phyloP scores from a whole-genome alignment of 2,329 filamentous ascomycete genomes.

The Mollisia scopiformis region DNA sequence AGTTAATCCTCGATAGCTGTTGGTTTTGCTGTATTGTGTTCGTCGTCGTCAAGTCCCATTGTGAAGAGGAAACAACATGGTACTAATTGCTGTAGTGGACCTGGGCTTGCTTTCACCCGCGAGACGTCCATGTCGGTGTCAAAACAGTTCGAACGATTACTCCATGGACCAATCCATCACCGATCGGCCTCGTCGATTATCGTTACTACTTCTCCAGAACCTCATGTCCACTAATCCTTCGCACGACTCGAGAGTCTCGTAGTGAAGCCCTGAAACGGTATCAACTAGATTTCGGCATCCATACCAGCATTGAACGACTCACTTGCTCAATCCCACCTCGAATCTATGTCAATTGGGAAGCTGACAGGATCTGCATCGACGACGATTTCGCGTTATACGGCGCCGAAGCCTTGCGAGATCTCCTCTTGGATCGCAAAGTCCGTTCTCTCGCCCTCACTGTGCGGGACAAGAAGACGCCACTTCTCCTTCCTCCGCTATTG shows the following conservation, averaged over 20 bases:
- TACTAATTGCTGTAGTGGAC: too few relatives aligned
- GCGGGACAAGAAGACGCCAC: too few relatives aligned
- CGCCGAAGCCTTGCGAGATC: too few relatives aligned
- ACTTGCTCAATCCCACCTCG: not conserved
- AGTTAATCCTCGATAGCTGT: too few relatives aligned
- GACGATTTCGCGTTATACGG: too few relatives aligned
- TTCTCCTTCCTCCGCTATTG: too few relatives aligned
- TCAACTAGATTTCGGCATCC: not conserved
- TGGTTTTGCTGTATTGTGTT: too few relatives aligned
- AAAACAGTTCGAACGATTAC: not conserved
- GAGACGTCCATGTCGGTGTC: not conserved
- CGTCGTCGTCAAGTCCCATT: too few relatives aligned
- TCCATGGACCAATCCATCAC: not conserved
- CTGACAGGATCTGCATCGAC: not conserved
- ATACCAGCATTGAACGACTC: not conserved
- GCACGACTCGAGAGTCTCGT: not conserved
- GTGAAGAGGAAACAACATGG: too few relatives aligned
- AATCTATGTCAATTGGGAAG: not conserved
- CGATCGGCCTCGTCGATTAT: not conserved
- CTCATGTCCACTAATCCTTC: not conserved
- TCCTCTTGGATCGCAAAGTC: too few relatives aligned
- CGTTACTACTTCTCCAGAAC: not conserved
- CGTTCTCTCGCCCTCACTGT: too few relatives aligned
- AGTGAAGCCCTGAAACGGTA: not conserved
- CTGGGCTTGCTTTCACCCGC: not conserved